A percentile compares a stretch with the other conserved stretches of the same genome.
Evolutionary conservation across 148 eudicot species (phyloP).

Genomic region (Rhododendron williamsianum): DNA sequence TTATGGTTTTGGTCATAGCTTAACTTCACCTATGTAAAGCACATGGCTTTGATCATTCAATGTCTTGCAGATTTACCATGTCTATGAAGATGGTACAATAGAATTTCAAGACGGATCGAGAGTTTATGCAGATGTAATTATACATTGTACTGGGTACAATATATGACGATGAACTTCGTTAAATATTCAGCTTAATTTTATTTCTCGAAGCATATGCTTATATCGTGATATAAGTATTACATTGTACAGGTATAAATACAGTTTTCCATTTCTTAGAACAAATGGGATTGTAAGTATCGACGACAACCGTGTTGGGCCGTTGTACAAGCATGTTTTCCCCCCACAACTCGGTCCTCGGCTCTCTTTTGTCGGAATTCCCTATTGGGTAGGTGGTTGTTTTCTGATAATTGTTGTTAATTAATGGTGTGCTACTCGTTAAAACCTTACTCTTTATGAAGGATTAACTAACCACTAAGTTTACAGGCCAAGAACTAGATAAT

Average conservation of each 20-base stretch:
- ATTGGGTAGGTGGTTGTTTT: conserved; percentile 20
- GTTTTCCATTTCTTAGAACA: conserved; percentile 32
- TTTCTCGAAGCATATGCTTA: neutral
- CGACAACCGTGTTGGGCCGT: conserved; percentile 41
- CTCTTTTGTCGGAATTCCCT: conserved; percentile 48
- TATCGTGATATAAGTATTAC: neutral
- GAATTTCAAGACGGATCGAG: conserved; percentile 44
- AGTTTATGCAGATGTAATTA: conserved; percentile 38
- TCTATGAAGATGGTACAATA: conserved; percentile 41
- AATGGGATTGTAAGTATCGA: conserved; percentile 31
- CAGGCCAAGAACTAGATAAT: neutral
- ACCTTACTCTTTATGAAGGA: too few relatives aligned
- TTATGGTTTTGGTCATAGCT: too few relatives aligned
- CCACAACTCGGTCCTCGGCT: conserved; percentile 53
- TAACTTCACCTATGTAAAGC: too few relatives aligned
- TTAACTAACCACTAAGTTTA: neutral
- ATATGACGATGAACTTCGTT: neutral
- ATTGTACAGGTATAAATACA: conserved; percentile 27
- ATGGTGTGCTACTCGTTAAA: neutral
- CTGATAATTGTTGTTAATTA: neutral
- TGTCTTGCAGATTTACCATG: conserved; percentile 29
- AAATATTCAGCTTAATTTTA: neutral
- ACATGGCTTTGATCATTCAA: too few relatives aligned
- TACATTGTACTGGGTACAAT: conserved; percentile 57
- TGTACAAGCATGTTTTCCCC: conserved; percentile 54